These are phyloP conservation scores for Stygiomarasmius scandens DNA, from an alignment of 1,284 basidiomycete species.

Conservation along the genomic window DNA sequence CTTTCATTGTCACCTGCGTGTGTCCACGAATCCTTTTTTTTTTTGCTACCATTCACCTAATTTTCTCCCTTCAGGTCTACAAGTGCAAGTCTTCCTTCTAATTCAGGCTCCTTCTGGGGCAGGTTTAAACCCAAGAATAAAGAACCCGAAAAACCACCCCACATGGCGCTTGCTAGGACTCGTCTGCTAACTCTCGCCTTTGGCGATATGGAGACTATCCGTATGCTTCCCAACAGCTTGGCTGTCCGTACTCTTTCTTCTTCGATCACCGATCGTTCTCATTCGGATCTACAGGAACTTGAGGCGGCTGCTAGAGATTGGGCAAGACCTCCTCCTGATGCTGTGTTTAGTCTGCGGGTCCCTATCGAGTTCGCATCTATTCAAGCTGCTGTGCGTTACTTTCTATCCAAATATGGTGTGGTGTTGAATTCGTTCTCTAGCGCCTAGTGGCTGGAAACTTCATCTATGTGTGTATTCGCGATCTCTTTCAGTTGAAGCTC, in stretches of 20 bases:
- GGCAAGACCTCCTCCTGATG: constrained; percentile 80
- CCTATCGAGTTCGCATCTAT: constrained; percentile 83
- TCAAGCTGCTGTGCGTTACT: constrained; percentile 66
- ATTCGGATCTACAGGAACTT: constrained; percentile 56
- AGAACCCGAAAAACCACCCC: constrained; percentile 53
- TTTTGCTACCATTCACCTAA: not conserved
- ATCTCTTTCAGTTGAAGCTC: not conserved
- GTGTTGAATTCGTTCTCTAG: constrained; percentile 39
- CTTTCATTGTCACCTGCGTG: constrained; percentile 60
- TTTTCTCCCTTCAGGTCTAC: constrained; percentile 53
- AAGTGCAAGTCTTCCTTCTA: constrained; percentile 62
- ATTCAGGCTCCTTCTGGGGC: constrained; percentile 61
- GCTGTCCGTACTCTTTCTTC: constrained; percentile 40
- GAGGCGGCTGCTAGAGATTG: constrained; percentile 77
- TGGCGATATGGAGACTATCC: constrained; percentile 81
- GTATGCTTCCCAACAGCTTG: constrained; percentile 69
- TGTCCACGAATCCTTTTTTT: constrained; percentile 38
- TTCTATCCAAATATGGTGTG: constrained; percentile 6
- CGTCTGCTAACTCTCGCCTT: constrained; percentile 79
- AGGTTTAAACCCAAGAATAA: constrained; percentile 70
- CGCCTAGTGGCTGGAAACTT: constrained; percentile 75
- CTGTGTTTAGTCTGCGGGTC: constrained; percentile 68
- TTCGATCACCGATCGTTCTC: not conserved
- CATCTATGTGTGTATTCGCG: constrained; percentile 62
- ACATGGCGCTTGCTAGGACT: constrained; percentile 67